Base-by-base conservation (phyloP, 2,329 filamentous ascomycete genomes). In the Escovopsis sp. region DNA sequence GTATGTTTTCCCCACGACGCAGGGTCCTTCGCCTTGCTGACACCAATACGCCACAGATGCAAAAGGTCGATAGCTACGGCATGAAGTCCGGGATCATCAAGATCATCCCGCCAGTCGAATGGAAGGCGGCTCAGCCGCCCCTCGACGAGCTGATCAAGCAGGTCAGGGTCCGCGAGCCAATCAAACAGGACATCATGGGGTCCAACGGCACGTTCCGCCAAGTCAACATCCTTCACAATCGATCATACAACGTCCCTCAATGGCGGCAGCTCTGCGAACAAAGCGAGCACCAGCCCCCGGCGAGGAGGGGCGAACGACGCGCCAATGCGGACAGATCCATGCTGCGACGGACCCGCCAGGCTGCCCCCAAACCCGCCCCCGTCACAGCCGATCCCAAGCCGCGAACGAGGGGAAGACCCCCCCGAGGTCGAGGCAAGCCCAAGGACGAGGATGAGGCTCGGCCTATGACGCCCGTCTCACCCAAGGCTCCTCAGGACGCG, bases 31-130 rank as follows among this genome's bases (percentile, higher is more conserved):
- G n/a, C 42, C 57, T 52, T 38, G 35, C 37, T 45, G 34, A 27
- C 6, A 41, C 26, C 34, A n/a, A n/a, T n/a, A n/a, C 31, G 13
- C 33, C 30, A 14, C 39, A 79, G 73, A 77, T 79, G 68, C 74
- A 77, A 52, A 87, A 84, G 57, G 75, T 98, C 42, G 84, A 98
- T 56, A 74, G 76, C 44, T 94, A 94, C 55, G 90, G 90, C 49
- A 98, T 98, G 90, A 84, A 85, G 59, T 90, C 86, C 16, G 90
- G 90, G 26, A 94, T 98, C 48, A 76, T 96, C 52, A 96, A 98
- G 61, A 80, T 98, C 39, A 79, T 96, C 35, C 87, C 90, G 19
- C 90, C 90, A 1, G 63, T 79, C 49, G 87, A 96, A 72, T 98
- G 90, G 90, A 90, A 73, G 57, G 74, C 87, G 43, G 68, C 75